phyloP scores from a whole-genome alignment of 2,329 filamentous ascomycete genomes.

The Plenodomus tracheiphilus region DNA sequence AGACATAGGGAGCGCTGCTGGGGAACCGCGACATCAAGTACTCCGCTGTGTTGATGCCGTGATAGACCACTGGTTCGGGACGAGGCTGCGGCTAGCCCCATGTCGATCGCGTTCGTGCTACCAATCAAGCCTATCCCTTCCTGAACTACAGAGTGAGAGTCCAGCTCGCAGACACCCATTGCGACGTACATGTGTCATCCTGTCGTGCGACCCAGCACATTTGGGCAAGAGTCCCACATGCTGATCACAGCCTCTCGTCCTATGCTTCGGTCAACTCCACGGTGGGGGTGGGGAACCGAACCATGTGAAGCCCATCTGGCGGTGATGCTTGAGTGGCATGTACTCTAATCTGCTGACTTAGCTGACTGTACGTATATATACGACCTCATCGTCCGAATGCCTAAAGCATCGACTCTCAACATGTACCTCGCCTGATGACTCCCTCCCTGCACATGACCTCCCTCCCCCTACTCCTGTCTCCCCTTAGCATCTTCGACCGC shows the following conservation, averaged over 20 bases:
- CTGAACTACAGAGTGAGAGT: too few species aligned
- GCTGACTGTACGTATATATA: background rate
- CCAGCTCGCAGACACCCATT: too few species aligned
- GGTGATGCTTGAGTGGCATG: background rate
- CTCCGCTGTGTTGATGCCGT: too few species aligned
- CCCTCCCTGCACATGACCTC: background rate
- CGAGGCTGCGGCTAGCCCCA: background rate
- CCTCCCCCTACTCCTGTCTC: slow-evolving; percentile 26
- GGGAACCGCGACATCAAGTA: background rate
- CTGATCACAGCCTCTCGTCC: background rate
- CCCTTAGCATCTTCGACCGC: slow-evolving; percentile 36
- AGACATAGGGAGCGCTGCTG: background rate
- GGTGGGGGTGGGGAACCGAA: background rate
- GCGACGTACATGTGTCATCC: too few species aligned
- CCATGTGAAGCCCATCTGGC: background rate
- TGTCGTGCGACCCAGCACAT: too few species aligned
- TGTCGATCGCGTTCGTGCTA: background rate
- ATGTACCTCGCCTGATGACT: too few species aligned
- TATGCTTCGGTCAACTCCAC: background rate
- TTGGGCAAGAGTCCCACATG: background rate
- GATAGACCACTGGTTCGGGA: background rate
- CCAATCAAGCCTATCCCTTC: background rate
- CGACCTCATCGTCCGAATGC: too few species aligned
- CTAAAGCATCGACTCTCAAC: too few species aligned
- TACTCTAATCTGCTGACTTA: background rate